These are phyloP conservation scores for Aspergillus conjunctus DNA, from an alignment of 495 filamentous ascomycete genomes.

Conservation along the genomic window DNA sequence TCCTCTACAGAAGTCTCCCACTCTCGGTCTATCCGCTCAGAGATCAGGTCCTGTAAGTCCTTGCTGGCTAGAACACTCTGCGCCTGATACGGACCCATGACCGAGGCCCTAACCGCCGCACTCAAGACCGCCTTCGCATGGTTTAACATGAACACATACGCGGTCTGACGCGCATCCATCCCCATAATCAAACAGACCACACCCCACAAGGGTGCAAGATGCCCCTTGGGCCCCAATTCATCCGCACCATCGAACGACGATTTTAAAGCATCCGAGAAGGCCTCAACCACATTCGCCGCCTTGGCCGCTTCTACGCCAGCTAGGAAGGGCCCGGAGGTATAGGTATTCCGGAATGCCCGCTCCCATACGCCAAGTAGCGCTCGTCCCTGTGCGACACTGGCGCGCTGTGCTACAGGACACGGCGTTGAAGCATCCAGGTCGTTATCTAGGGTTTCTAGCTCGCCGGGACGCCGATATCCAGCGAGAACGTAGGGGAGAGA, in stretches of 20 bases:
- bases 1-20: slow-evolving; percentile 63
- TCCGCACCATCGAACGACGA: slow-evolving; percentile 31
- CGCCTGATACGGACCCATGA: slow-evolving; percentile 92
- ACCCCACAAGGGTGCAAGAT: slow-evolving; percentile 82
- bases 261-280: slow-evolving; percentile 45
- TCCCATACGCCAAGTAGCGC: slow-evolving; percentile 91
- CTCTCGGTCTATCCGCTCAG: slow-evolving; percentile 61
- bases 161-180: slow-evolving; percentile 62
- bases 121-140: slow-evolving; percentile 88
- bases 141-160: slow-evolving; percentile 83
- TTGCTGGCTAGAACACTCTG: slow-evolving; percentile 76
- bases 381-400: slow-evolving; percentile 79
- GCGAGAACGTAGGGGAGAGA: slow-evolving; percentile 84
- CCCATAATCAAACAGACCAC: slow-evolving; percentile 65
- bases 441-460: slow-evolving; percentile 71
- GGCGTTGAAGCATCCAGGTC: slow-evolving; percentile 80
- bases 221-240: slow-evolving; percentile 53
- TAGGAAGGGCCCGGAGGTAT: slow-evolving; percentile 22
- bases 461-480: slow-evolving; percentile 63
- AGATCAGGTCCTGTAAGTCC: slow-evolving; percentile 62
- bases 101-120: slow-evolving; percentile 83
- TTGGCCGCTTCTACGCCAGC: slow-evolving; percentile 22
- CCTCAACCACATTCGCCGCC: slow-evolving; percentile 36
- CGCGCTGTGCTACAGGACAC: slow-evolving; percentile 84
- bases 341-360: slow-evolving; percentile 59